Base-by-base conservation (phyloP, 148 eudicot genomes). In the Cornus controversa region DNA sequence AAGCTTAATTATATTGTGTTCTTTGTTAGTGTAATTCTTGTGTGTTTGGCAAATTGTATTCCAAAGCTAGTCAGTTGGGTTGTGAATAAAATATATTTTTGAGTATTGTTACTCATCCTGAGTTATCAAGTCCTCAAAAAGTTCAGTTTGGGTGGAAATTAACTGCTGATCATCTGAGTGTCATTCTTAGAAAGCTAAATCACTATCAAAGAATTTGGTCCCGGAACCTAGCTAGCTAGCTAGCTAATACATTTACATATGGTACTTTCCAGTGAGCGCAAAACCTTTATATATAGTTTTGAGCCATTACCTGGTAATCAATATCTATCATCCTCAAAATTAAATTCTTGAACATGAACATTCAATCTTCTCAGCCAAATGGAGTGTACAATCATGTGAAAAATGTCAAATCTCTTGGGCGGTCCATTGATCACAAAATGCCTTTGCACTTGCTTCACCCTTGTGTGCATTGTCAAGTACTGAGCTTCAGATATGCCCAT, bases 331-430 rank as follows among this genome's bases (percentile, higher is more conserved):
- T 50, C 57, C 14, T 50, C 57, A 14, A 7, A 60, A 40, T 40
- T 68, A 66, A 68, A 79, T 40, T 47, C 66, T 1, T 66, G 54
- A 45, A 81, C 36, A 2, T 8, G 79, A 27, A 89, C 54, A 71
- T 89, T 91, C 84, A 91, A 83, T 70, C 94, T 86, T 54, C 94
- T 83, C 23, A 91, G 89, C 94, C 94, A 91, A 66, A 89, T 54
- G 22, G 94, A 91, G 37, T 91, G 92, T 42, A 91, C 37, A 34
- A 84, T 81, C 93, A 90, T 88, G n/a, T 90, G 83, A 71, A 88
- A 80, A 45, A 90, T 71, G 66, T 89, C 94, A 67, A 69, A 91
- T 42, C 88, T 84, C 78, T 87, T 80, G 0, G 91, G 83, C 24
- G 73, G 31, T 15, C 58, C 78, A 77, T 89, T 86, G 0, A 91